Evolutionary conservation across 306 rosid species (phyloP).

Genomic region (Neltuma alba): DNA sequence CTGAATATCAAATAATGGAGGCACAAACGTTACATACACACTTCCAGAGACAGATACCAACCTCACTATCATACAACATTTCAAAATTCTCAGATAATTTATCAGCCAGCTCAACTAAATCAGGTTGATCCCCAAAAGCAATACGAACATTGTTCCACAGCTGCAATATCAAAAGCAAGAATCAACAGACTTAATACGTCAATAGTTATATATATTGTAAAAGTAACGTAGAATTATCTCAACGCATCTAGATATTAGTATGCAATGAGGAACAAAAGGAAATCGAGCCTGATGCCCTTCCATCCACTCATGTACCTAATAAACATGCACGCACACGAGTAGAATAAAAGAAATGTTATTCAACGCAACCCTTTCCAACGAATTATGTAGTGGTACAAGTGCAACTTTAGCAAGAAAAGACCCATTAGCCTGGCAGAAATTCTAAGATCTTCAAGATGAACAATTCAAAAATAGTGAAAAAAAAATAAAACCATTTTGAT

Average conservation of each 20-base stretch:
- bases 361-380: neutral
- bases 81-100: constrained; percentile 76
- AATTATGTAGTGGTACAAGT: constrained; percentile 7
- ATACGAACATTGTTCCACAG: constrained; percentile 81
- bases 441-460: neutral
- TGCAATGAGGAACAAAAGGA: constrained; percentile 31
- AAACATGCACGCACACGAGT: constrained; percentile 3
- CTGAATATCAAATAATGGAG: constrained; percentile 25
- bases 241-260: constrained; percentile 14
- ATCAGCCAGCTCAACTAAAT: constrained; percentile 85
- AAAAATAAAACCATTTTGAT: neutral
- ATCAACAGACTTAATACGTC: constrained; percentile 23
- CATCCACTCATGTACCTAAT: constrained; percentile 7
- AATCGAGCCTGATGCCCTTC: constrained; percentile 15
- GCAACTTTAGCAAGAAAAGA: constrained; percentile 2
- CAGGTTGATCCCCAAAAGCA: constrained; percentile 92
- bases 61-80: constrained; percentile 75
- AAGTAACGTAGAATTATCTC: constrained; percentile 10
- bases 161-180: constrained; percentile 57
- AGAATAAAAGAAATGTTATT: constrained; percentile 7
- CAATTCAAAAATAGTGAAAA: neutral
- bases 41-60: constrained; percentile 35
- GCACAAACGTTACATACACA: constrained; percentile 14
- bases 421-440: neutral
- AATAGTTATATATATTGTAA: constrained; percentile 8